phyloP scores from a whole-genome alignment of 306 rosid species.

The Vigna trinervia region DNA sequence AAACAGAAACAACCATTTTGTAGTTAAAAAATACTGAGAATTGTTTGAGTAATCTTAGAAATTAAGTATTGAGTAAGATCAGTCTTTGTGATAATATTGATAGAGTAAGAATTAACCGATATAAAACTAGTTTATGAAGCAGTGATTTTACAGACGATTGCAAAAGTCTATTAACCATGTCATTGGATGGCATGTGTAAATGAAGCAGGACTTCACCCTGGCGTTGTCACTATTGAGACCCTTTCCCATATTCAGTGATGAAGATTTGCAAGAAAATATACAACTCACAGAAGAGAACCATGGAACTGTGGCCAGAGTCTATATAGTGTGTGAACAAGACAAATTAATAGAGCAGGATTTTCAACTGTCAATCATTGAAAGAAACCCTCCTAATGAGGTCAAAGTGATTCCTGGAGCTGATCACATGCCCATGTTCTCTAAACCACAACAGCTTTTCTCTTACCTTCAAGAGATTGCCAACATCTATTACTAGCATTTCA shows the following conservation, averaged over 20 bases:
- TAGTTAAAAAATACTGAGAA: no score
- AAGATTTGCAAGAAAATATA: neutral
- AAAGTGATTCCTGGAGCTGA: constrained; percentile 36
- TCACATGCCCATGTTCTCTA: no score
- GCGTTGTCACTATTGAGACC: neutral
- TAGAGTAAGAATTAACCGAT: neutral
- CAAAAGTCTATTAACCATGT: neutral
- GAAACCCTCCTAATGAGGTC: constrained; percentile 46
- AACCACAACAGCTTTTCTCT: no score
- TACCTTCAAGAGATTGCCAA: no score
- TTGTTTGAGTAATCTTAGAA: no score
- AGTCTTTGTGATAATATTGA: neutral
- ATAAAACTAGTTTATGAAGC: neutral
- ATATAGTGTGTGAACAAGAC: constrained; percentile 52
- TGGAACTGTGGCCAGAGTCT: neutral
- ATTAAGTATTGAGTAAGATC: neutral
- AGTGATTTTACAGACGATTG: neutral
- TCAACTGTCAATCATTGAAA: constrained; percentile 48
- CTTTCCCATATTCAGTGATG: neutral
- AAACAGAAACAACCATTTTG: no score
- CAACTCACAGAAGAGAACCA: neutral
- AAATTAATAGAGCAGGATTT: neutral
- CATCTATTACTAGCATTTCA: no score
- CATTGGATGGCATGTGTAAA: neutral
- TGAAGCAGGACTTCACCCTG: neutral